Evolutionary conservation across 2,329 filamentous ascomycete species (phyloP).

Genomic region (Curvularia eragrostidis): DNA sequence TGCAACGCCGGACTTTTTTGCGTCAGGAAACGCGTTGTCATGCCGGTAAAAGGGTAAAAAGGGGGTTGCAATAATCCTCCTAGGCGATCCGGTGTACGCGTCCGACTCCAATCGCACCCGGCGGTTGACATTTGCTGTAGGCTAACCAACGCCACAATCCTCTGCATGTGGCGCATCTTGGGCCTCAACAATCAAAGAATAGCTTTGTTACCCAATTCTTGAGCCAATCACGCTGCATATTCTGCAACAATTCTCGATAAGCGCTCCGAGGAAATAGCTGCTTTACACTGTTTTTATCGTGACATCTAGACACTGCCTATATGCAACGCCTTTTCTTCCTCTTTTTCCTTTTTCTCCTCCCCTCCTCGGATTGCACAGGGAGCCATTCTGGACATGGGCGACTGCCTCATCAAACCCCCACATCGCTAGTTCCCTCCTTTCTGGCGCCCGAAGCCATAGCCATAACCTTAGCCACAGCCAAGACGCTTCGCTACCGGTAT

Average conservation of each 20-base stretch:
- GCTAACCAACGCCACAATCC: not conserved
- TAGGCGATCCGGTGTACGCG: not conserved
- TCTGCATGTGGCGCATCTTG: conserved; percentile 1
- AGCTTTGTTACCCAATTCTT: not conserved
- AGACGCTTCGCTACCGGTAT: not conserved
- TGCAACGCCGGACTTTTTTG: not conserved
- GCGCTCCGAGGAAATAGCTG: not conserved
- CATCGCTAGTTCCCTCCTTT: not conserved
- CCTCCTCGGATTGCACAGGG: not conserved
- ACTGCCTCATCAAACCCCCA: not conserved
- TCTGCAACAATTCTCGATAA: not conserved
- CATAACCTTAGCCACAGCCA: not conserved
- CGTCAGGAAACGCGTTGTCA: not conserved
- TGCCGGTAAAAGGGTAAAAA: too few species aligned
- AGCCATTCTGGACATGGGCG: not conserved
- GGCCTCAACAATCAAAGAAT: conserved; percentile 1
- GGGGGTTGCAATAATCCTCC: not conserved
- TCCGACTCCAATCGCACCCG: not conserved
- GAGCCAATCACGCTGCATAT: not conserved
- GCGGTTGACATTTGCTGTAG: not conserved
- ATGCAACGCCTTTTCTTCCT: not conserved
- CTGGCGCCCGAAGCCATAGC: not conserved
- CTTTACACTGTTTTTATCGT: not conserved
- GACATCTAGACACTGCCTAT: not conserved
- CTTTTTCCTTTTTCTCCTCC: not conserved